Evolutionary conservation across 2,329 filamentous ascomycete species (phyloP).

Genomic region (Colletotrichum musicola): DNA sequence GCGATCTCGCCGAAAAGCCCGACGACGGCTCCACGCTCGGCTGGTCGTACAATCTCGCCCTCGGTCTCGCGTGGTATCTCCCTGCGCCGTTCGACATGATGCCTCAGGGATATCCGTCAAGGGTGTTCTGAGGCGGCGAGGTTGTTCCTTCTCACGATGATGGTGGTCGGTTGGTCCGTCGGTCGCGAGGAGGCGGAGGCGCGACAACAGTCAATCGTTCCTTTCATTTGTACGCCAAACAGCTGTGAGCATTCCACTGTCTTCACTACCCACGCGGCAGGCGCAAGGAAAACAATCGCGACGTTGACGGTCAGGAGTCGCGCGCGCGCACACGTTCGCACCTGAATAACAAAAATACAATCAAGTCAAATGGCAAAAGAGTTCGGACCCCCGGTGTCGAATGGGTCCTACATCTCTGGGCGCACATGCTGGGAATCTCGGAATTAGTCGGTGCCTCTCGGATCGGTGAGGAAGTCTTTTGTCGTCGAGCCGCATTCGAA

Average conservation of each 20-base stretch:
- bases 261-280: not conserved
- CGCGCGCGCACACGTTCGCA: too few species aligned
- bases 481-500: not conserved
- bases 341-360: too few species aligned
- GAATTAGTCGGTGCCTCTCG: not conserved
- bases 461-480: not conserved
- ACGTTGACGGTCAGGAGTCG: too few species aligned
- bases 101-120: slow-evolving; percentile 11
- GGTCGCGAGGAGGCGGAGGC: too few species aligned
- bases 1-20: not conserved
- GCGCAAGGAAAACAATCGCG: not conserved
- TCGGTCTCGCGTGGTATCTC: slow-evolving; percentile 16
- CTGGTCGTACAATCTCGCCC: not conserved
- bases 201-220: not conserved
- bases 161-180: too few species aligned
- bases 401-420: slow-evolving; percentile 4
- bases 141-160: too few species aligned
- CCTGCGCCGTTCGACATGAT: slow-evolving; percentile 22
- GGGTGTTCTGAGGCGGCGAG: not conserved
- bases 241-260: not conserved
- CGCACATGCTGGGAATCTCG: not conserved
- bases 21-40: not conserved
- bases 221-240: not conserved
- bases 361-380: not conserved
- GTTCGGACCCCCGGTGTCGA: not conserved